Evolutionary conservation across 345 rosid species (phyloP), one percentile per base, ranked within the genome.

Genomic region (Mercurialis annua): DNA sequence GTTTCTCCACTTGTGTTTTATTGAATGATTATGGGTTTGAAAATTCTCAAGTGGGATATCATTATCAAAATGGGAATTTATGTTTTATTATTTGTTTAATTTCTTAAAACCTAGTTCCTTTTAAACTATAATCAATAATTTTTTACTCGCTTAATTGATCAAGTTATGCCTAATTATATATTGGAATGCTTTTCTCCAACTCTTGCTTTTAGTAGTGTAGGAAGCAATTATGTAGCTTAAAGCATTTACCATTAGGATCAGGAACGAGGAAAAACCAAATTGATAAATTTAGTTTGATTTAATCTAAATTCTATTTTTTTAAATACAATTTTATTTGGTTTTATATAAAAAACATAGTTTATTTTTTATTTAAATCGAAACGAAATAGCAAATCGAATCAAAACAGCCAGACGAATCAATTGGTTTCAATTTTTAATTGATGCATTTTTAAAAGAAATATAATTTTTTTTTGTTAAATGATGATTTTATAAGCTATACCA

Each of bases 11-110:
- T 77, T 61, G 10, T 29, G 73, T 67, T 21, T 33, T 70, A 57
- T 64, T 68, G 46, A 71, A 79, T 83, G 62, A 79, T 83, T 66
- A 66, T 38, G 14, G 50, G 73, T 71, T 75, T 81, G 86, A 85
- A 40, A 40, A 81, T 71, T 69, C 67, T 57, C 53, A 31, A 71
- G 21, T 65, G 73, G 55, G 70, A 38, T 66, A 62, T 67, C 62
- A 77, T 78, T 23, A 17, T 34, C 58, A 31, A 38, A 58, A 75
- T 71, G 73, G 82, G 65, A 64, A 59, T 30, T 66, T 49, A 55
- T 38, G 43, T 52, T 60, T 36, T 23, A 11, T 1, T 59, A 0
- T 18, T 29, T 1, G 34, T 55, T 60, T 65, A 38, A 17, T 21
- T 0, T 33, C 17, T 12, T 14, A 67, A 53, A 43, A 33, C 46